Evolutionary conservation across 2,329 filamentous ascomycete genomes (phyloP).

Genomic region (Incumbomyces delicatus): DNA sequence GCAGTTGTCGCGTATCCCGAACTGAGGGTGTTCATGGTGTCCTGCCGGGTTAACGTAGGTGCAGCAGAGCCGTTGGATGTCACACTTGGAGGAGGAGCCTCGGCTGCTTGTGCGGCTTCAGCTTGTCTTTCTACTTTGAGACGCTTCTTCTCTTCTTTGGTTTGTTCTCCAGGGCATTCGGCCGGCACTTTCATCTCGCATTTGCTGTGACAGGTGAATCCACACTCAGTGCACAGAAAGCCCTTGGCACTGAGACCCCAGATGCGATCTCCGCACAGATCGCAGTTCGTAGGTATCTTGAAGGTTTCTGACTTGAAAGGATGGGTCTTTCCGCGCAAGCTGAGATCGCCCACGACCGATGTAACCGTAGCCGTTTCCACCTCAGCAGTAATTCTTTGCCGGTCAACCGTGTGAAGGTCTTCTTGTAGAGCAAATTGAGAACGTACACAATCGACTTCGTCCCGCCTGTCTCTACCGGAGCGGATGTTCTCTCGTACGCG

Average conservation of each 20-base stretch:
- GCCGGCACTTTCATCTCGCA: slow-evolving; percentile 98
- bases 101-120: slow-evolving; percentile 52
- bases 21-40: slow-evolving; percentile 83
- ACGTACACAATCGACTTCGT: slow-evolving; percentile 75
- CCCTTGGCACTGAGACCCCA: slow-evolving; percentile 96
- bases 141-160: slow-evolving; percentile 91
- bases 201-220: slow-evolving; percentile 96
- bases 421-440: slow-evolving; percentile 80
- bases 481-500: slow-evolving; percentile 64
- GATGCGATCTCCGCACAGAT: slow-evolving; percentile 89
- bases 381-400: slow-evolving; percentile 75
- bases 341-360: slow-evolving; percentile 82
- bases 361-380: slow-evolving; percentile 91
- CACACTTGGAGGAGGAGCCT: slow-evolving; percentile 25
- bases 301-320: slow-evolving; percentile 99
- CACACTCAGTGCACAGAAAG: slow-evolving; percentile 90
- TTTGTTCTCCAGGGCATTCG: slow-evolving; percentile 86
- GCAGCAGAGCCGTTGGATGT: slow-evolving; percentile 20
- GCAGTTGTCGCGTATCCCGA: slow-evolving; percentile 78
- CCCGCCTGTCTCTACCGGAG: slow-evolving; percentile 76
- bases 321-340: slow-evolving; percentile 84
- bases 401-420: slow-evolving; percentile 71
- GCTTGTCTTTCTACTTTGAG: slow-evolving; percentile 79
- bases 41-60: slow-evolving; percentile 62
- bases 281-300: slow-evolving; percentile 97